Percentiles rank a stretch among this genome's conserved stretches.
Conservation (phyloP, 768 basidiomycete species). For the Mycena rebaudengoi region DNA sequence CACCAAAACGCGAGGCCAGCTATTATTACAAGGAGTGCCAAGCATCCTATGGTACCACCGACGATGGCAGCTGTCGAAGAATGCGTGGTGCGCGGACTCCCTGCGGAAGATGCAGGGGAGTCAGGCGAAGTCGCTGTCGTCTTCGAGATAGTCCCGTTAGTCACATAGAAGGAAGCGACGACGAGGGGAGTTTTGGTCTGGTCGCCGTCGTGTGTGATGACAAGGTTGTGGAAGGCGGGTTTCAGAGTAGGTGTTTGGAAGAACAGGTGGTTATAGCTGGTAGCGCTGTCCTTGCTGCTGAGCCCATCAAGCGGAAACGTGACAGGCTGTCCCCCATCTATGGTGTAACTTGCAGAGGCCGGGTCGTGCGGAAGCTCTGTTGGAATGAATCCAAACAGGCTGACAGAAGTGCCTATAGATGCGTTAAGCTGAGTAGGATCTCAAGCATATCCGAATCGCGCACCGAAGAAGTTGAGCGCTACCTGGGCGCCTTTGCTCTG, state of each 20-base stretch:
- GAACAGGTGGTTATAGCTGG: slow-evolving; percentile 29
- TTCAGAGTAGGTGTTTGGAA: slow-evolving; percentile 30
- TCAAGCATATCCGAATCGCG: neutral
- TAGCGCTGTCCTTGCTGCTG: slow-evolving; percentile 4
- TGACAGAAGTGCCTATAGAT: slow-evolving; percentile 35
- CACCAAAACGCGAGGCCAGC: slow-evolving; percentile 21
- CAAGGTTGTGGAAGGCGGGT: slow-evolving; percentile 29
- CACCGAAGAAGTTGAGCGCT: slow-evolving; percentile 36
- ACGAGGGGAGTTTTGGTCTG: slow-evolving; percentile 31
- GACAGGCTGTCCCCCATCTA: slow-evolving; percentile 32
- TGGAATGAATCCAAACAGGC: slow-evolving; percentile 36
- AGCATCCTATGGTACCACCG: slow-evolving; percentile 26
- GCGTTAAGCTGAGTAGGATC: neutral
- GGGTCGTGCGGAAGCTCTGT: slow-evolving; percentile 29
- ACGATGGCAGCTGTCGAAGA: slow-evolving; percentile 18
- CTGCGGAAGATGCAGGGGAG: neutral
- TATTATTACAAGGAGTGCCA: slow-evolving; percentile 11
- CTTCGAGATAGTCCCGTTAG: slow-evolving; percentile 16
- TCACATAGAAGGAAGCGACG: slow-evolving; percentile 31
- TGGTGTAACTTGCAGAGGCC: slow-evolving; percentile 34
- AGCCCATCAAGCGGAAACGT: slow-evolving; percentile 29
- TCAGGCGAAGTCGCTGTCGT: neutral
- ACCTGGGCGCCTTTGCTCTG: slow-evolving; percentile 29
- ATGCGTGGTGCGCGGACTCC: neutral
- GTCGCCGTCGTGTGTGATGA: slow-evolving; percentile 33